Evolutionary conservation across 352 stramenopile species (phyloP).

Genomic region (Globisporangium nagaii): DNA sequence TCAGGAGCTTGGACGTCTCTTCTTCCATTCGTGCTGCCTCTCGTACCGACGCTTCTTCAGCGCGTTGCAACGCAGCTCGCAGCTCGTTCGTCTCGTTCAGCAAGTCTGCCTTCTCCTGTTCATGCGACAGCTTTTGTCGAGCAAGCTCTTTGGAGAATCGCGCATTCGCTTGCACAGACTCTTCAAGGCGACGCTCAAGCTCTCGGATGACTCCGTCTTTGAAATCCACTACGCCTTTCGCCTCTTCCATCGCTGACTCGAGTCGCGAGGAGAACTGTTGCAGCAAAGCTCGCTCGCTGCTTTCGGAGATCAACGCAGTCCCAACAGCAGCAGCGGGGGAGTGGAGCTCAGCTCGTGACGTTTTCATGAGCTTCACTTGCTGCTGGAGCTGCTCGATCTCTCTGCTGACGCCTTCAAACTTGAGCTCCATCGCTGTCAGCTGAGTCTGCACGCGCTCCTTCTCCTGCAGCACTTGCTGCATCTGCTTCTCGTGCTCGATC

Average conservation of each 20-base stretch:
- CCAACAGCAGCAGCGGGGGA: not conserved
- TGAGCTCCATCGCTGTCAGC: conserved; percentile 30
- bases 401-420: conserved; percentile 36
- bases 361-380: conserved; percentile 37
- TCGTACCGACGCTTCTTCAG: conserved; percentile 26
- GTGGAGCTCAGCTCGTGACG: not conserved
- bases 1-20: conserved; percentile 14
- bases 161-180: conserved; percentile 6
- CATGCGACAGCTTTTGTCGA: not conserved
- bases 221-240: conserved; percentile 60
- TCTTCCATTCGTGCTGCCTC: not conserved
- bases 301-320: not conserved
- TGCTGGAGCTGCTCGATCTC: conserved; percentile 40
- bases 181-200: conserved; percentile 31
- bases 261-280: conserved; percentile 48
- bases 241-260: conserved; percentile 58
- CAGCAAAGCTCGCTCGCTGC: conserved; percentile 35
- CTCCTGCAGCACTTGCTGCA: conserved; percentile 32
- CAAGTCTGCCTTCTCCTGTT: not conserved
- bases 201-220: conserved; percentile 59
- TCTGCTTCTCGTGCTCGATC: conserved; percentile 52
- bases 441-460: conserved; percentile 29
- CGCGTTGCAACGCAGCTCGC: conserved; percentile 8
- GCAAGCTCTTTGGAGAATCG: not conserved
- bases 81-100: not conserved